These are phyloP conservation scores for Pseudogymnoascus sp. DNA, from an alignment of 2,329 filamentous ascomycete species.

Conservation along the genomic window DNA sequence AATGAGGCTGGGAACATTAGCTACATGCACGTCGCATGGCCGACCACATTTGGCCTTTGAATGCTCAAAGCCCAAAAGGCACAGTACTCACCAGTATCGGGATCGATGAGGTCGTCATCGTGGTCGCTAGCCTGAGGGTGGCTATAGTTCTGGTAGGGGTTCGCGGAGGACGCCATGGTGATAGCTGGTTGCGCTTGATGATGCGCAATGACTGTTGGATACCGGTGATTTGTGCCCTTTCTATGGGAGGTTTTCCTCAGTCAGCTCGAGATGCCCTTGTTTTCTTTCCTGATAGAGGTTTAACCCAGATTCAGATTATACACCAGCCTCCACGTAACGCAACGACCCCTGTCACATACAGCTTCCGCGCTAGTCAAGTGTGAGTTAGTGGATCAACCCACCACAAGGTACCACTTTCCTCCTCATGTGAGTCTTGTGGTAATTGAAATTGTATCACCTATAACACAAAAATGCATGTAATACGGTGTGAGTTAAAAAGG, in stretches of 20 bases:
- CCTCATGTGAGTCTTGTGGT: neutral
- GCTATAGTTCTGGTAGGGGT: conserved; percentile 50
- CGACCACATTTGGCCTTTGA: neutral
- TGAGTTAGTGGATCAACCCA: neutral
- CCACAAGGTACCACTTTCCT: neutral
- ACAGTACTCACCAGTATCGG: conserved; percentile 58
- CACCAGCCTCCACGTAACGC: conserved; percentile 3
- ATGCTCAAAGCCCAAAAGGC: conserved; percentile 9
- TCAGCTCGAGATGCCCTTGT: neutral
- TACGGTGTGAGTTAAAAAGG: neutral
- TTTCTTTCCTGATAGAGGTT: neutral
- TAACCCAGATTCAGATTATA: neutral
- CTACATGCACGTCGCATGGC: neutral
- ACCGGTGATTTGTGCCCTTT: neutral
- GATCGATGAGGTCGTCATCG: conserved; percentile 68
- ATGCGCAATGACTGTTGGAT: neutral
- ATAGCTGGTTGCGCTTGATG: neutral
- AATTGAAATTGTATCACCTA: neutral
- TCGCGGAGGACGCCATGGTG: conserved; percentile 31
- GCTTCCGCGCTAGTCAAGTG: neutral
- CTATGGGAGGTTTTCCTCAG: neutral
- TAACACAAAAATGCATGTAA: neutral
- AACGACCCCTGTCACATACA: conserved; percentile 1
- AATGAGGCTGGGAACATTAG: conserved; percentile 56
- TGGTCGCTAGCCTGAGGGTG: conserved; percentile 44